Evolutionary conservation across 2,329 filamentous ascomycete genomes (phyloP), one percentile per base, ranked within the genome.

Genomic region (Aspergillus sp.): DNA sequence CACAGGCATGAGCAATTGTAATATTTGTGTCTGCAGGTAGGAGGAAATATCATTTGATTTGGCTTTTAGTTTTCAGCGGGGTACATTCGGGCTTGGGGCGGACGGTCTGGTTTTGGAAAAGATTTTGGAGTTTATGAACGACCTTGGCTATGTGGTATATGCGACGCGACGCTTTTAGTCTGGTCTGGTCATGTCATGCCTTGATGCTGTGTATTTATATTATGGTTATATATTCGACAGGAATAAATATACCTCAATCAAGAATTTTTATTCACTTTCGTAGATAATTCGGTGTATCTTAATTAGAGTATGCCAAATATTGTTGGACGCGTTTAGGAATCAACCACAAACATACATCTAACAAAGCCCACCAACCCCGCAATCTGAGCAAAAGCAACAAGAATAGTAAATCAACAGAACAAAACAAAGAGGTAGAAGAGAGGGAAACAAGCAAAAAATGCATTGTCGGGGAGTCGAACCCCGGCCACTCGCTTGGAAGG

Each of bases 1-100:
- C 63, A 60, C 36, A 57, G 54, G 60, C 61, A 39, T 62, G 50
- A 54, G 36, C n/a, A 13, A n/a, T 5, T 15, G 13, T 13, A n/a
- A 13, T 13, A 6, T 5, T 17, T n/a, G 8, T 30, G 13, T 13
- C 10, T 17, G 8, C 3, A 1, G 5, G 17, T 39, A 42, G 27
- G 27, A 41, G 11, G 32, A 36, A 13, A 36, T 38, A 11, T 44
- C 42, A 53, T 52, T 39, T 42, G 48, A 17, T 39, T 19, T 52
- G 25, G 13, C 38, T 41, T 13, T 23, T 15, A 13, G 19, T 44
- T 44, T 44, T 21, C 21, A 44, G 41, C 41, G 41, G 39, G 41
- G 41, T 44, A 44, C 41, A 8, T 49, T n/a, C 25, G 13, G 25
- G 30, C 30, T 11, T 30, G 30, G 7, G 17, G 32, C 32, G 41